Conservation (phyloP, 2,329 filamentous ascomycete genomes). For the Cladophialophora yegresii region DNA sequence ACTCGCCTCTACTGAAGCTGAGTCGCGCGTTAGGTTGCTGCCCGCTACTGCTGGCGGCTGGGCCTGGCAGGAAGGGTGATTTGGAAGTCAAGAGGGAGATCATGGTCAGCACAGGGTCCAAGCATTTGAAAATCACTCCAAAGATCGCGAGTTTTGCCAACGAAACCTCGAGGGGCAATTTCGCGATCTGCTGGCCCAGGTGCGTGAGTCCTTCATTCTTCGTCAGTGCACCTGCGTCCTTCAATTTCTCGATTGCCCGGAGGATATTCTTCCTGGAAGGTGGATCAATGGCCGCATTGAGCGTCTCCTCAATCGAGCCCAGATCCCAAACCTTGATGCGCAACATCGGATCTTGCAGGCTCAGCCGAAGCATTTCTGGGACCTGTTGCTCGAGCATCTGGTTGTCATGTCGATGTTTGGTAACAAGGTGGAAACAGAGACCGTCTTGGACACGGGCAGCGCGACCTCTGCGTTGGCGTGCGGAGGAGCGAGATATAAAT, state of each 20-base stretch:
- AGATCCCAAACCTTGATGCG: slow-evolving; percentile 97
- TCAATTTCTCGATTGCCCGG: slow-evolving; percentile 84
- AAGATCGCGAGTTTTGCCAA: slow-evolving; percentile 89
- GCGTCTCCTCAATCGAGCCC: slow-evolving; percentile 85
- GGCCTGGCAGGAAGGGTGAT: slow-evolving; percentile 86
- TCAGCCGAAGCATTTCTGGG: slow-evolving; percentile 91
- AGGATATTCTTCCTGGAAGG: slow-evolving; percentile 91
- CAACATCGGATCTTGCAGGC: slow-evolving; percentile 90
- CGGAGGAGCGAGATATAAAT: slow-evolving; percentile 93
- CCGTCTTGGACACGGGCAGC: slow-evolving; percentile 95
- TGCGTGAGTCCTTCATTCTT: slow-evolving; percentile 79
- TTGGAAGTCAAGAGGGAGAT: slow-evolving; percentile 94
- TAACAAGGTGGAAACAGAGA: slow-evolving; percentile 94
- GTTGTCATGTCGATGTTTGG: slow-evolving; percentile 81
- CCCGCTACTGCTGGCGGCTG: slow-evolving; percentile 54
- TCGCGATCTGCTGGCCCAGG: slow-evolving; percentile 81
- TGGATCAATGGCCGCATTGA: slow-evolving; percentile 84
- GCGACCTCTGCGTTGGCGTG: slow-evolving; percentile 89
- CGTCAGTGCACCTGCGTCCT: slow-evolving; percentile 90
- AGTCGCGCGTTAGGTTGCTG: slow-evolving; percentile 70
- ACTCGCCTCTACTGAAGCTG: slow-evolving; percentile 81
- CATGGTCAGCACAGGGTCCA: slow-evolving; percentile 88
- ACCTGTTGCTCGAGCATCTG: slow-evolving; percentile 79
- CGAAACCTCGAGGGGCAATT: slow-evolving; percentile 88
- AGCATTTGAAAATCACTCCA: slow-evolving; percentile 81